Base-by-base conservation (phyloP, 2,329 filamentous ascomycete genomes). In the Ilyonectria destructans region DNA sequence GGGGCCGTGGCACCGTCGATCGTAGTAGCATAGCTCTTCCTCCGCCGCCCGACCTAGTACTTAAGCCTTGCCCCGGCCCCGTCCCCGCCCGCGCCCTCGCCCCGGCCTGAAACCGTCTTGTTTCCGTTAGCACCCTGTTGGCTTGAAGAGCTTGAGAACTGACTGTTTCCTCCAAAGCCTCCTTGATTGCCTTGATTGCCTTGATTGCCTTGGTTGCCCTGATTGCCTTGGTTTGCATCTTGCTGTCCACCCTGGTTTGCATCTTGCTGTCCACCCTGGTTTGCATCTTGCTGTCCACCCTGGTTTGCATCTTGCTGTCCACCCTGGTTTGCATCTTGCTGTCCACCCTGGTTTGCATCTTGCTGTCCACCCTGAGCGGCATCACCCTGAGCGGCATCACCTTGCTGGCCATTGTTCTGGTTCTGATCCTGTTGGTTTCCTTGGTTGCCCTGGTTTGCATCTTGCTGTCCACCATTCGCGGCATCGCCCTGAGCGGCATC, bases 371-470 rank as follows among this genome's bases (percentile, higher is more conserved):
- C 37, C 17, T 43, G 37, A 7, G 37, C 7, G 37, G 37, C 37
- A 43, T 43, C 67, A 31, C 33, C 48, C 68, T 59, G 49, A 56
- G 54, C 49, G 58, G 52, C 71, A n/a, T n/a, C n/a, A n/a, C n/a
- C n/a, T n/a, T n/a, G n/a, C n/a, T n/a, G n/a, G n/a, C n/a, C n/a
- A n/a, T n/a, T n/a, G n/a, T n/a, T n/a, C n/a, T n/a, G n/a, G n/a
- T n/a, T n/a, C n/a, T n/a, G n/a, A n/a, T n/a, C n/a, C n/a, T n/a
- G n/a, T 15, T 60, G 23, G 23, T 23, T 4, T 2, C 23, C 23
- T 4, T 23, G 23, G 23, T 23, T 4, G 23, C 23, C 23, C 23
- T 23, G 23, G 23, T 23, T 23, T 4, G 23, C 63, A 19, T 70
- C 56, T 6, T 70, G 52, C 26, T 45, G 56, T 10, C 49, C 59